Conservation (phyloP, 108 stramenopile species). For the Chaetoceros muelleri region DNA sequence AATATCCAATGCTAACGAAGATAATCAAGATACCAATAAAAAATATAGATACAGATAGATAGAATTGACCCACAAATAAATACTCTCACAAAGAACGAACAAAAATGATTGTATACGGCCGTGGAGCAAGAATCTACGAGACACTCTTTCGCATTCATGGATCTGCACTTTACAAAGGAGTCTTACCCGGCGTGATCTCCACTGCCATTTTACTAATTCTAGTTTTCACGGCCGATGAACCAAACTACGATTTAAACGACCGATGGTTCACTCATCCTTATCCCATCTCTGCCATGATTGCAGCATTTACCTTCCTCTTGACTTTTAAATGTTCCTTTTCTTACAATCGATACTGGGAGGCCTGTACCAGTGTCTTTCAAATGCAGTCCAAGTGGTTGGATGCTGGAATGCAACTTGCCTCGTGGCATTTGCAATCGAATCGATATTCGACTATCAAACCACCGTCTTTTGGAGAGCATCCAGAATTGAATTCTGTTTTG, state of each 20-base stretch:
- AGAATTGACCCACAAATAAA: too few species aligned
- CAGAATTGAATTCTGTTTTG: slow-evolving; percentile 1
- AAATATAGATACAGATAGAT: too few species aligned
- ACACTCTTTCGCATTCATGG: slow-evolving; percentile 27
- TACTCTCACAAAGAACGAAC: too few species aligned
- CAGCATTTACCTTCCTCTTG: slow-evolving; percentile 53
- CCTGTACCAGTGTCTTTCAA: slow-evolving; percentile 42
- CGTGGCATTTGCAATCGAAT: slow-evolving; percentile 51
- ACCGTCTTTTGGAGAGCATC: slow-evolving; percentile 55
- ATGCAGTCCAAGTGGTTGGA: slow-evolving; percentile 75
- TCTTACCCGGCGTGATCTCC: slow-evolving; percentile 21
- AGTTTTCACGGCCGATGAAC: not conserved
- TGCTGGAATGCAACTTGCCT: slow-evolving; percentile 41
- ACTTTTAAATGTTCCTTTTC: slow-evolving; percentile 48
- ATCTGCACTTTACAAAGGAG: slow-evolving; percentile 30
- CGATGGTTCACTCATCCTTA: slow-evolving; percentile 38
- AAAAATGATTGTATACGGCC: not conserved
- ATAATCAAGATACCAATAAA: too few species aligned
- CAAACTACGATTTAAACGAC: not conserved
- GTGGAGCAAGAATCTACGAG: not conserved
- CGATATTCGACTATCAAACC: slow-evolving; percentile 38
- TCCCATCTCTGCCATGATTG: slow-evolving; percentile 43
- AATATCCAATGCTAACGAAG: too few species aligned
- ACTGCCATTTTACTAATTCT: slow-evolving; percentile 13
- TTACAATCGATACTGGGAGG: slow-evolving; percentile 64